A percentile compares a stretch with the other conserved stretches of the same genome.
Evolutionary conservation across 768 basidiomycete genomes (phyloP).

Genomic region (Kwoniella sp.): DNA sequence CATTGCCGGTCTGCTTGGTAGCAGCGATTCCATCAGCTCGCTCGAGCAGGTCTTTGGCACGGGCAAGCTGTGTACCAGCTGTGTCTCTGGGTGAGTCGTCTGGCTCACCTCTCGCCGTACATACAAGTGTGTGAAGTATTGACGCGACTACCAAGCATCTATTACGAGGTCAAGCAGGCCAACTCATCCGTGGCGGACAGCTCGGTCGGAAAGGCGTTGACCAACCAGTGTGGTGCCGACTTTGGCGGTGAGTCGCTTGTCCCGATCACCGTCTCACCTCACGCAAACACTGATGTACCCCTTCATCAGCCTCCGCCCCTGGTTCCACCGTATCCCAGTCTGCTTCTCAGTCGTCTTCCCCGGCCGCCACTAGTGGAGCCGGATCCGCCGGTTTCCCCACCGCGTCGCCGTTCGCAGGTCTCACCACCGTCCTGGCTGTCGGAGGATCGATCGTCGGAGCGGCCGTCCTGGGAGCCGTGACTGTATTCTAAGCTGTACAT

Average conservation of each 20-base stretch:
- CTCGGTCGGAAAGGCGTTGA: slow-evolving; percentile 32
- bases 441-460: slow-evolving; percentile 6
- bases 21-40: slow-evolving; percentile 3
- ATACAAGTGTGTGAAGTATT: not conserved
- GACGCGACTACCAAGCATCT: slow-evolving; percentile 34
- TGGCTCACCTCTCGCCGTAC: not conserved
- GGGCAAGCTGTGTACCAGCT: slow-evolving; percentile 47
- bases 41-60: slow-evolving; percentile 21
- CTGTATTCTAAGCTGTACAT: slow-evolving; percentile 9
- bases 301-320: slow-evolving; percentile 6
- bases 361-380: slow-evolving; percentile 7
- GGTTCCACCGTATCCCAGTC: slow-evolving; percentile 1
- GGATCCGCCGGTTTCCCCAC: slow-evolving; percentile 3
- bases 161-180: slow-evolving; percentile 33
- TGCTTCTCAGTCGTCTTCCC: slow-evolving; percentile 6
- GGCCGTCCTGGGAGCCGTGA: slow-evolving; percentile 6
- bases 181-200: slow-evolving; percentile 29
- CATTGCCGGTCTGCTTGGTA: slow-evolving; percentile 35
- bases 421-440: slow-evolving; percentile 2
- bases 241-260: slow-evolving; percentile 34
- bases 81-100: slow-evolving; percentile 40
- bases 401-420: slow-evolving; percentile 9
- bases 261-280: not conserved
- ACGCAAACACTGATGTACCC: not conserved
- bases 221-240: slow-evolving; percentile 32